phyloP scores from a whole-genome alignment of 23 red algal species.

The Agarophyton chilense region DNA sequence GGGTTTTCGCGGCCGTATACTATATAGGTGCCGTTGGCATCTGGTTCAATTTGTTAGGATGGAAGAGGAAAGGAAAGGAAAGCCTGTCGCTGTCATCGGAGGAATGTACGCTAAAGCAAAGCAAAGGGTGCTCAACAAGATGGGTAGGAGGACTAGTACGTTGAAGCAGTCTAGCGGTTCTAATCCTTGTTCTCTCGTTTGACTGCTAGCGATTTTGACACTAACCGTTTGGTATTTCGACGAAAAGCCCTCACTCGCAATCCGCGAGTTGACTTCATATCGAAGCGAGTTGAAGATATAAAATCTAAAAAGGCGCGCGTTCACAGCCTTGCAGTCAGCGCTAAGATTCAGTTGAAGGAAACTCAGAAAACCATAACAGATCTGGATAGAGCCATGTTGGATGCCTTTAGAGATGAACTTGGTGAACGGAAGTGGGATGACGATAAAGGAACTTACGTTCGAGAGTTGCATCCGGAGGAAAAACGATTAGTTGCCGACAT shows the following conservation, averaged over 20 bases:
- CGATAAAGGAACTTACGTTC: conserved; percentile 58
- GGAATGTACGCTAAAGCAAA: conserved; percentile 97
- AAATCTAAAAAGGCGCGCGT: conserved; percentile 70
- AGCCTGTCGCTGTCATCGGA: conserved; percentile 66
- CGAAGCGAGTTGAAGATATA: conserved; percentile 78
- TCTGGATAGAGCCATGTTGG: conserved; percentile 70
- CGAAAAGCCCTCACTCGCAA: conserved; percentile 70
- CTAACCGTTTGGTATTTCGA: not conserved
- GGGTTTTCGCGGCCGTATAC: not conserved
- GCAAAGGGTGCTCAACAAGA: conserved; percentile 95
- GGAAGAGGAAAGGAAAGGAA: conserved; percentile 70
- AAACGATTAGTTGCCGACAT: conserved; percentile 70
- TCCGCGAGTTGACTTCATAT: conserved; percentile 84
- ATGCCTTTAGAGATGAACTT: conserved; percentile 75
- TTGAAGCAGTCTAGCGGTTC: not conserved
- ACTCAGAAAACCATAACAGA: conserved; percentile 48
- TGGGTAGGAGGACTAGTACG: conserved; percentile 91
- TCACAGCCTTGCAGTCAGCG: conserved; percentile 15
- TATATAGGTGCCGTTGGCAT: not conserved
- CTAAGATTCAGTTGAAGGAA: conserved; percentile 47
- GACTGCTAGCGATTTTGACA: not conserved
- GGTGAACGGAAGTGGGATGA: conserved; percentile 85
- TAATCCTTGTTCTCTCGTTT: not conserved
- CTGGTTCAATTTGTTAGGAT: not conserved
- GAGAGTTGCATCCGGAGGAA: conserved; percentile 73